Evolutionary conservation across 345 rosid species (phyloP), one percentile per base, ranked within the genome.

Genomic region (Euphorbia tirucalli): DNA sequence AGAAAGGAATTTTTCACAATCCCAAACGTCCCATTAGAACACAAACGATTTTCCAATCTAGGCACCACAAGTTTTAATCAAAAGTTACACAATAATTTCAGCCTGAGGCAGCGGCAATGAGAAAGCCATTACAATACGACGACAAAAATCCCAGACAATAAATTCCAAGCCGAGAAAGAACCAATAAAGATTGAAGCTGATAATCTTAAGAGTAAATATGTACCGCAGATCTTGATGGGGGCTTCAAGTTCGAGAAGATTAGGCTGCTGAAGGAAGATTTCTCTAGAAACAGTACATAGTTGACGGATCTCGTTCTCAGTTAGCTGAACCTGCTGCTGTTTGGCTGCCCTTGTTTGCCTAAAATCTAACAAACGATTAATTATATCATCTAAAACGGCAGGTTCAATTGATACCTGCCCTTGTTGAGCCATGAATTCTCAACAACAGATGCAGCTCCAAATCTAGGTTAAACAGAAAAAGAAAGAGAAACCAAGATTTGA

Each of bases 161-260:
- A 39, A 46, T 24, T 22, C 65, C 65, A 18, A 30, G 11, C 14
- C 39, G 46, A 21, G 22, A 41, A 65, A 22, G 15, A 43, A 13
- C 11, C 44, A 41, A 43, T 15, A 43, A 43, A 63, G 19, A 32
- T n/a, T 35, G 19, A 13, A 5, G n/a, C 19, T 37, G 27, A 58
- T 16, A 43, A 70, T 35, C 7, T 35, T 2, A 39, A 9, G 13
- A 65, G 52, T 24, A 10, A 25, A 39, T 31, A 69, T 48, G 59
- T 81, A 93, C 96, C 98, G 63, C 98, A 93, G 89, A 93, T 89
- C 98, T 93, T 90, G 83, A 93, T 89, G 63, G 98, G 97, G 41
- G 97, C 94, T 71, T 87, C 89, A 61, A 93, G 96, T 70, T 90
- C 96, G 44, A 93, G 98, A 65, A 93, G 96, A 79, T 81, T 90